A percentile compares a stretch with the other conserved stretches of the same genome.
Conservation (phyloP, 179 eudicot species). For the Dionaea muscipula region DNA sequence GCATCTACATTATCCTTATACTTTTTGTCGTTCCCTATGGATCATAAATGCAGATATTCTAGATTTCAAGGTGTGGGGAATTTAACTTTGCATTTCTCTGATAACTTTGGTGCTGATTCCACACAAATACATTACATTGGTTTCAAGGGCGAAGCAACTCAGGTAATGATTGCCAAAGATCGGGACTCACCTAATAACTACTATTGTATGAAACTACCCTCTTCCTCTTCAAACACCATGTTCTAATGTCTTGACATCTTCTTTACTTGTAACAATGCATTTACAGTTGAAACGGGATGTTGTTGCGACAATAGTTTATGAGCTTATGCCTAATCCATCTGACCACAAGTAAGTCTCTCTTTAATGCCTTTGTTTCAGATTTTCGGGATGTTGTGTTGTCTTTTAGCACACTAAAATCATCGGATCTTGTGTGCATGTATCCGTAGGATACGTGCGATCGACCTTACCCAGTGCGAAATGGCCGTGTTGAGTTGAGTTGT, state of each 20-base stretch:
- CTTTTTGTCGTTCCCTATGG: constrained; percentile 3
- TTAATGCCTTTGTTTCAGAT: constrained; percentile 4
- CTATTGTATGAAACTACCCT: not conserved
- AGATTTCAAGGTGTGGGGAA: constrained; percentile 88
- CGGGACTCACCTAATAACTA: not conserved
- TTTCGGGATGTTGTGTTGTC: too few relatives aligned
- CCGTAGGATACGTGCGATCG: too few relatives aligned
- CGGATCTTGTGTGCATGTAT: too few relatives aligned
- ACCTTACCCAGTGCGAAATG: too few relatives aligned
- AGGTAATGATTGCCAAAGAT: constrained; percentile 29
- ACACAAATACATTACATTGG: constrained; percentile 90
- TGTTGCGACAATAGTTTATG: constrained; percentile 83
- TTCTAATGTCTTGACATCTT: not conserved
- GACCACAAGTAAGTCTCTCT: constrained; percentile 80
- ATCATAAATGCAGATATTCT: constrained; percentile 46
- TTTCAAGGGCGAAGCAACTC: constrained; percentile 92
- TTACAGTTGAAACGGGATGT: constrained; percentile 88
- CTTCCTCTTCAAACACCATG: not conserved
- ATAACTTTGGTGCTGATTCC: constrained; percentile 77
- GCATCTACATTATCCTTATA: not conserved
- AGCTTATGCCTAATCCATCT: constrained; percentile 91
- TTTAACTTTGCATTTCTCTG: constrained; percentile 89
- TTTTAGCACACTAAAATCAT: too few relatives aligned
- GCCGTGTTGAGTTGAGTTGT: too few relatives aligned
- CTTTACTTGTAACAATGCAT: constrained; percentile 9